A percentile compares a stretch with the other conserved stretches of the same genome.
Evolutionary conservation across 331 rosid genomes (phyloP).

Genomic region (Pyrus hybrid): DNA sequence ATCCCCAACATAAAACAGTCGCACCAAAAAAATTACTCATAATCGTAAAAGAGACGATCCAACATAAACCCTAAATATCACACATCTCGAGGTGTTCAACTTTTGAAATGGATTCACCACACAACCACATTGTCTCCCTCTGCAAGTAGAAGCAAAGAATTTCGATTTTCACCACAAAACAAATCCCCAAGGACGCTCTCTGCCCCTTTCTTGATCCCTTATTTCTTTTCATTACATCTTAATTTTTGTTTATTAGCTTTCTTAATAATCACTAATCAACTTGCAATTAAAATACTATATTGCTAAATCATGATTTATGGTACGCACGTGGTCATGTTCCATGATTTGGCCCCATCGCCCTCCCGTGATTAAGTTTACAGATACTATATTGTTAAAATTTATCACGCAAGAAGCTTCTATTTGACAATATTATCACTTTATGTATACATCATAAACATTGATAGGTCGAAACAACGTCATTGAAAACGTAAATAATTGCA

Average conservation of each 20-base stretch:
- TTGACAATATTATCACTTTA: no score
- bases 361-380: not conserved
- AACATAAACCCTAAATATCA: conserved; percentile 13
- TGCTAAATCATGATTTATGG: conserved; percentile 17
- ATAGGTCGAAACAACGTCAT: no score
- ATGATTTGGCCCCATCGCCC: conserved; percentile 13
- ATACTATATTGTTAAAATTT: no score
- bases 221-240: not conserved
- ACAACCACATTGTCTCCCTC: not conserved
- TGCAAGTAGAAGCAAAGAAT: conserved; percentile 13
- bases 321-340: conserved; percentile 46
- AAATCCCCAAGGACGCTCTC: not conserved
- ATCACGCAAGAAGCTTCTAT: no score
- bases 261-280: conserved; percentile 20
- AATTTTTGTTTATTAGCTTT: conserved; percentile 4
- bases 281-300: conserved; percentile 3
- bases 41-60: not conserved
- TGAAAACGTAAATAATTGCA: no score
- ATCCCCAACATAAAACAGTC: no score
- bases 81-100: conserved; percentile 4
- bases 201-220: conserved; percentile 13
- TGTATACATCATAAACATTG: no score
- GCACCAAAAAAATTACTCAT: no score
- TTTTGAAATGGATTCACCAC: conserved; percentile 10
- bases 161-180: conserved; percentile 14